Percentiles rank a stretch among this genome's conserved stretches.
Conservation (phyloP, 208 protist genomes). For the Wallacemonas rigidus region DNA sequence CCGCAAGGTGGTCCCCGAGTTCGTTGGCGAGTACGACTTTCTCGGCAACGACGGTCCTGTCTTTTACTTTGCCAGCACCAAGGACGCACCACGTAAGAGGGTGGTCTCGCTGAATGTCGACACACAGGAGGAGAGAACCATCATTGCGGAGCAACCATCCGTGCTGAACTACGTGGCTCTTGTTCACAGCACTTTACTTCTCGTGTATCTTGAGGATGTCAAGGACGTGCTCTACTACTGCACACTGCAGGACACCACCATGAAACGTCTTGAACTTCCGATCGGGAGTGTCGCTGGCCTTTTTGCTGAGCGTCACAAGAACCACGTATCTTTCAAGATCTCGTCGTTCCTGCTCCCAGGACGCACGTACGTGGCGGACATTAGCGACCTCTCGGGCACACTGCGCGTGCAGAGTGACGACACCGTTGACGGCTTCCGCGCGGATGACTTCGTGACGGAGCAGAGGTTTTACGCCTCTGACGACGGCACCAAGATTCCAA, state of each 20-base stretch:
- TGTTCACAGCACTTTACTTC: constrained; percentile 77
- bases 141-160: constrained; percentile 75
- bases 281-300: constrained; percentile 72
- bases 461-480: constrained; percentile 91
- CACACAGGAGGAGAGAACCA: constrained; percentile 37
- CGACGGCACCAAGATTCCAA: constrained; percentile 93
- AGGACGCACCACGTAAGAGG: constrained; percentile 84
- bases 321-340: constrained; percentile 90
- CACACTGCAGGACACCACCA: constrained; percentile 42
- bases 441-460: constrained; percentile 74
- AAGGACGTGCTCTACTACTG: constrained; percentile 90
- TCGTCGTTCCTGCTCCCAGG: constrained; percentile 92
- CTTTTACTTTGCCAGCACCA: constrained; percentile 93
- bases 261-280: constrained; percentile 67
- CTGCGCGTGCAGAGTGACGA: constrained; percentile 75
- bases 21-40: constrained; percentile 87
- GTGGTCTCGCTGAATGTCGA: constrained; percentile 82
- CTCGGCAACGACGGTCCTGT: constrained; percentile 81
- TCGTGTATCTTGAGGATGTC: constrained; percentile 93
- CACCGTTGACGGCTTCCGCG: constrained; percentile 65
- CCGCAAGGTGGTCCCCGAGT: constrained; percentile 82
- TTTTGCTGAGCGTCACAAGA: constrained; percentile 53
- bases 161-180: constrained; percentile 62
- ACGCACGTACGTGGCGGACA: constrained; percentile 75
- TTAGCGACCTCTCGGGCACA: constrained; percentile 63